These are phyloP conservation scores for Aspergillus costaricaensis DNA, from an alignment of 2,329 filamentous ascomycete species.

Conservation along the genomic window DNA sequence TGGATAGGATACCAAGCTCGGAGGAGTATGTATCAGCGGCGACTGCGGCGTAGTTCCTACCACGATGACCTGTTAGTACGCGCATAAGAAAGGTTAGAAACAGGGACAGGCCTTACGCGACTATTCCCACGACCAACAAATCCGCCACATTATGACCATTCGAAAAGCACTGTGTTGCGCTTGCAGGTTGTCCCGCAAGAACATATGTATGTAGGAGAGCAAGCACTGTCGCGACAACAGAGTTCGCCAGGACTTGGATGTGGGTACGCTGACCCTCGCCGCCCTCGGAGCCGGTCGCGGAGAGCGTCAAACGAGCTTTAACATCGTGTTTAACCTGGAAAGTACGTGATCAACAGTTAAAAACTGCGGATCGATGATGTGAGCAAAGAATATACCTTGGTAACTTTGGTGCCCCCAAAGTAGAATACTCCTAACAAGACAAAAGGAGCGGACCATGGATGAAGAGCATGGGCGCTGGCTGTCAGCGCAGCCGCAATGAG, in stretches of 20 bases:
- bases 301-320: constrained; percentile 79
- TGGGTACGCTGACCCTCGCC: constrained; percentile 83
- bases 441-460: constrained; percentile 94
- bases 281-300: constrained; percentile 67
- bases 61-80: neutral
- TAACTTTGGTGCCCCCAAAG: constrained; percentile 77
- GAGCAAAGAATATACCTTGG: constrained; percentile 60
- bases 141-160: constrained; percentile 35
- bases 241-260: constrained; percentile 89
- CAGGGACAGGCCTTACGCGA: constrained; percentile 36
- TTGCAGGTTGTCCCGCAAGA: constrained; percentile 27
- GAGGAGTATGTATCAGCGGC: constrained; percentile 93
- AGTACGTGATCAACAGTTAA: neutral
- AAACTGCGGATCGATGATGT: neutral
- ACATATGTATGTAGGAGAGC: constrained; percentile 55
- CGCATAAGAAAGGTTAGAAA: neutral
- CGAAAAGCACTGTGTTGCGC: constrained; percentile 40
- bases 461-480: constrained; percentile 78
- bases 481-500: constrained; percentile 72
- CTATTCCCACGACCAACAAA: constrained; percentile 43
- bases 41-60: constrained; percentile 80
- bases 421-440: constrained; percentile 82
- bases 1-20: constrained; percentile 88
- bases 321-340: constrained; percentile 78
- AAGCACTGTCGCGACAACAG: constrained; percentile 70